Percentiles rank a stretch among this genome's conserved stretches.
Evolutionary conservation across 257 asterid genomes (phyloP).

Genomic region (Solanum gandarillasii): DNA sequence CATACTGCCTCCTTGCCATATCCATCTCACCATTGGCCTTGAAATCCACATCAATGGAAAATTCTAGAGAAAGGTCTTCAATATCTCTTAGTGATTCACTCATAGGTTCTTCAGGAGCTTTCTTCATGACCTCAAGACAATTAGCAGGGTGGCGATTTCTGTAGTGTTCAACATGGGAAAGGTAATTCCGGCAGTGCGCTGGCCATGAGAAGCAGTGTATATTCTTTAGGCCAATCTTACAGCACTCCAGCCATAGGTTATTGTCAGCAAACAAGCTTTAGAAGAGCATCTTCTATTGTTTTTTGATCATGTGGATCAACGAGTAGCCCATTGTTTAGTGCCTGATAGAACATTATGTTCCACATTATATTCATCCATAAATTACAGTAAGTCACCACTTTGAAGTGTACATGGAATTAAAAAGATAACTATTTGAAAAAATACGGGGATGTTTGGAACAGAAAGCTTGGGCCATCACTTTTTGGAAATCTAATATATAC

Average conservation of each 20-base stretch:
- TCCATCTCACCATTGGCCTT: slow-evolving; percentile 35
- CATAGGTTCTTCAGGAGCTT: slow-evolving; percentile 47
- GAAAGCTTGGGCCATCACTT: neutral
- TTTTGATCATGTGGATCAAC: slow-evolving; percentile 51
- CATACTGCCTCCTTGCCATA: slow-evolving; percentile 26
- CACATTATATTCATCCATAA: neutral
- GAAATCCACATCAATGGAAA: slow-evolving; percentile 41
- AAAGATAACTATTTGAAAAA: neutral
- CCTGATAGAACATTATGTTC: slow-evolving; percentile 15
- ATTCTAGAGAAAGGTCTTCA: slow-evolving; percentile 42
- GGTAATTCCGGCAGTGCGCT: slow-evolving; percentile 53
- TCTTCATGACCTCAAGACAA: slow-evolving; percentile 26
- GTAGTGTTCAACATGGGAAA: slow-evolving; percentile 38
- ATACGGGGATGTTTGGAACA: neutral
- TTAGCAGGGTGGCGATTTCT: slow-evolving; percentile 30
- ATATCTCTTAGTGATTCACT: slow-evolving; percentile 45
- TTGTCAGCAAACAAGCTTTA: slow-evolving; percentile 53
- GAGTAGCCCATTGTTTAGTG: slow-evolving; percentile 50
- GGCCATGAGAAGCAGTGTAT: slow-evolving; percentile 60
- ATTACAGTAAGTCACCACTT: neutral
- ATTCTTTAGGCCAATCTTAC: slow-evolving; percentile 41
- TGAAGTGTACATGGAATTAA: neutral
- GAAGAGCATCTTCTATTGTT: slow-evolving; percentile 44
- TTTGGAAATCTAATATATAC: too few species aligned
- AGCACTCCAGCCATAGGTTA: slow-evolving; percentile 47